Evolutionary conservation across 768 basidiomycete species (phyloP), one percentile per base, ranked within the genome.

Genomic region (Infundibulicybe gibba): DNA sequence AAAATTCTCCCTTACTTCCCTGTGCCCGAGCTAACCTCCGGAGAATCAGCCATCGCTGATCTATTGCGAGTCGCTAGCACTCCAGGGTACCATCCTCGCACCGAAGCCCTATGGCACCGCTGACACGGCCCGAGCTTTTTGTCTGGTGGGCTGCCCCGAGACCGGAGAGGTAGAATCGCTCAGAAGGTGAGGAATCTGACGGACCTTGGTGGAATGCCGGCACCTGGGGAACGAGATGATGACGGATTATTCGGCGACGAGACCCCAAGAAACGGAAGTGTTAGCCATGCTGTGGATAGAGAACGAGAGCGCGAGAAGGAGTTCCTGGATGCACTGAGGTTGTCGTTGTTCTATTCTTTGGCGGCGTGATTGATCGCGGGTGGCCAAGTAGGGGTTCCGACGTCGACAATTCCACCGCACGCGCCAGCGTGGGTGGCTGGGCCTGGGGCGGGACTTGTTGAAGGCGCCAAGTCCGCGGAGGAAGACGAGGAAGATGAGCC

Each of bases 111-210:
- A 52, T 61, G 25, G 57, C 56, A 33, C 55, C 61, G 17, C 47
- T 63, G 38, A 5, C 67, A 30, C 74, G 72, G 51, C 0, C 83
- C 84, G 0, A 85, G 78, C 39, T 90, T 91, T 67, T 67, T 90
- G 19, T 82, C 83, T 5, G 85, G 80, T 2, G 85, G 82, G 6
- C 67, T 78, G 10, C 90, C 90, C 17, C 76, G 90, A 43, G 90
- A 92, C 61, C 72, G 90, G 17, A 74, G 90, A 32, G 90, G 90
- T 10, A 77, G 89, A 16, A 83, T 91, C 48, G 86, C 81, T 15
- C 69, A 61, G 21, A 60, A 52, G 16, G 64, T 61, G 6, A 64
- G 61, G 51, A 61, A 59, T 16, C 56, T 62, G 12, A 57, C 55
- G 5, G 65, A 66, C 37, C 64, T 66, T 3, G 59, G 60, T 9